Evolutionary conservation across 228 moss, liverwort and hornwort species (phyloP), one percentile per base, ranked within the genome.

Genomic region (Sphagnum fallax): DNA sequence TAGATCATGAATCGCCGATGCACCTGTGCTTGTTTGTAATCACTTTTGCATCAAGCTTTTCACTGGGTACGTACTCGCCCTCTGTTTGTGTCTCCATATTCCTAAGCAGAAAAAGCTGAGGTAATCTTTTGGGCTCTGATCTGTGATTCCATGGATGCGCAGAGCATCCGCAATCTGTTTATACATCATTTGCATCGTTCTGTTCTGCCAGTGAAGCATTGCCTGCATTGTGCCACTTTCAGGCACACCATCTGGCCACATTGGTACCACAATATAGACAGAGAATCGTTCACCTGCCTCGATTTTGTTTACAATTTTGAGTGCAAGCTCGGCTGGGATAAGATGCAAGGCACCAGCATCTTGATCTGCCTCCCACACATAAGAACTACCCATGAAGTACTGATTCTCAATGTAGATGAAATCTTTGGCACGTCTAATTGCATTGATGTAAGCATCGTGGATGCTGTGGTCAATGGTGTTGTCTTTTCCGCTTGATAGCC

Each of bases 361-460:
- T 62, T 82, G 83, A 51, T 90, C 64, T 6, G 76, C 71, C 10
- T 88, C 91, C 94, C 94, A 94, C 8, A 68, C 89, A 70, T 89
- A 94, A 70, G 85, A 70, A 70, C 94, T 94, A 10, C 94, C 94
- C 67, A 91, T 76, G 70, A 94, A 94, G 68, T 94, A 94, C 73
- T 94, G 94, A 68, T 94, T 94, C 66, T 94, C 94, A 10, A 94
- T 94, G 68, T 94, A 94, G 7, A 94, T 91, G 51, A 84, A 94
- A 66, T 94, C 80, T 70, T 80, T 77, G 0, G 94, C 94, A 70
- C 94, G 90, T 67, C 94, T 79, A 63, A 94, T 94, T 67, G 94
- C 91, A 65, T 84, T 88, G 65, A 94, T 86, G 71, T 94, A 94
- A 12, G 88, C 91, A 63, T 91, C 84, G 71, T 94, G 94, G 65